Evolutionary conservation across 495 filamentous ascomycete genomes (phyloP).

Genomic region (Aspergillus baeticus): DNA sequence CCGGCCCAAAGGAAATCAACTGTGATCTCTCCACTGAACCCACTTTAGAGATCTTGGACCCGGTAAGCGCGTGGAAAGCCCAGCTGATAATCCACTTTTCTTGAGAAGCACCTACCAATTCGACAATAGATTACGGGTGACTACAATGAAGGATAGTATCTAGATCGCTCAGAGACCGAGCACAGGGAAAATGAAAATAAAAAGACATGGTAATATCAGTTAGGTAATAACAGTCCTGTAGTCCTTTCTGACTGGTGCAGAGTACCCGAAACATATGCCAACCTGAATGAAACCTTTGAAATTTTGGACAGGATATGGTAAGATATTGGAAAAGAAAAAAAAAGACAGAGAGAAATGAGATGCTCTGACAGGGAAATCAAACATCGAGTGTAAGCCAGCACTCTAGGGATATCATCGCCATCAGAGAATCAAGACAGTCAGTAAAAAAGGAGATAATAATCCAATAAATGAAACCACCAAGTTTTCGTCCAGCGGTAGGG

Average conservation of each 20-base stretch:
- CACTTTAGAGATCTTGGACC: background rate
- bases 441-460: background rate
- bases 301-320: background rate
- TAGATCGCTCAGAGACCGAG: background rate
- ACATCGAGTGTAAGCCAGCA: constrained; percentile 19
- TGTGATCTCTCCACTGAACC: background rate
- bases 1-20: too few species aligned
- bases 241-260: constrained; percentile 9
- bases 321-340: constrained; percentile 9
- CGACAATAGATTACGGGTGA: too few species aligned
- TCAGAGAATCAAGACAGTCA: constrained; percentile 11
- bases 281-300: background rate
- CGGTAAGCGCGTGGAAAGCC: too few species aligned
- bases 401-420: constrained; percentile 24
- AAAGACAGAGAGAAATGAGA: constrained; percentile 2
- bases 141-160: background rate
- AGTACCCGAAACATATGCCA: constrained; percentile 7
- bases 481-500: constrained; percentile 5
- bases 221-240: constrained; percentile 4
- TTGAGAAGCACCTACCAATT: background rate
- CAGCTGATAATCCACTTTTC: too few species aligned
- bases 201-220: too few species aligned
- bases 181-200: background rate
- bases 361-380: constrained; percentile 24
- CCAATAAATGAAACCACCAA: background rate